Base-by-base conservation (phyloP, 306 rosid genomes). In the Vigna radiata region DNA sequence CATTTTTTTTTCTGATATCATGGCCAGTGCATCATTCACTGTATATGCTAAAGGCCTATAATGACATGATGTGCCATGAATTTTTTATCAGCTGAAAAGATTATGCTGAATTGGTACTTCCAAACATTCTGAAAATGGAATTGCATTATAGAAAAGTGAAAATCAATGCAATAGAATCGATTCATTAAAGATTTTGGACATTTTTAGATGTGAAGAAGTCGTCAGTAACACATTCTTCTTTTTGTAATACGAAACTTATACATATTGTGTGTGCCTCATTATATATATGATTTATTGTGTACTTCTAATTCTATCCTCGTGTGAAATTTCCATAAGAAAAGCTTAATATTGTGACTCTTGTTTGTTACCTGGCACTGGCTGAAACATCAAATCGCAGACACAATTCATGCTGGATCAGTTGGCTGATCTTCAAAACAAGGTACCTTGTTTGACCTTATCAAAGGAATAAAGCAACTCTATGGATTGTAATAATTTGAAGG, bases 391-490 rank as follows among this genome's bases (percentile, higher is more conserved):
- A 60, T 83, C 59, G 83, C 94, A 95, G 99, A 95, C 99, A 27
- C 99, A 95, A 63, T 88, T 55, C 74, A 88, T 95, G 99, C 92
- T 95, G 77, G 99, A 92, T 86, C 97, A 88, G 76, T 96, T 95
- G 60, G 19, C 89, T 87, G 97, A 92, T 65, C 97, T 92, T 81
- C 97, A 95, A 78, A 92, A 81, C 79, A 90, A 87, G 97, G 98
- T 95, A 90, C 41, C 52, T 14, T 2, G 11, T 17, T 21, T 56
- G 15, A 23, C 9, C n/a, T 49, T 48, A 60, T 41, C 29, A 16
- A 25, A 23, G 27, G 15, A 52, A 61, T 9, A 11, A 53, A 36
- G 14, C 37, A 59, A 44, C 23, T 69, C 72, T 25, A 29, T 75
- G 4, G 12, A 47, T 79, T 23, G 44, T 70, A 37, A 79, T 23